Conservation (phyloP, 768 basidiomycete species). For the Pulveroboletus frians region DNA sequence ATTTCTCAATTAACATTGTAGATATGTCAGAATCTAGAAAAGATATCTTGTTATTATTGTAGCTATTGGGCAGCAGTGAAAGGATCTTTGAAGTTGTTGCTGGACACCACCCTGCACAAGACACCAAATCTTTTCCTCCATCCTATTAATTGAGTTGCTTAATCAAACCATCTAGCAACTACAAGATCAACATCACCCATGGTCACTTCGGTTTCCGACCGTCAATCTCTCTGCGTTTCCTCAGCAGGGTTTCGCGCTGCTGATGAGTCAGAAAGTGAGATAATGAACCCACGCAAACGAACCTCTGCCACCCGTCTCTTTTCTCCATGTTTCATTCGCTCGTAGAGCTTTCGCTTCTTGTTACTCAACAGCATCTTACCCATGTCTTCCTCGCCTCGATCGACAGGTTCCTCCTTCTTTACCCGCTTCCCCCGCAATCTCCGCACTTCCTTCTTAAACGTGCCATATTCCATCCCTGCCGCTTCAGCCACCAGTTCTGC, state of each 20-base stretch:
- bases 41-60: not conserved
- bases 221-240: slow-evolving; percentile 50
- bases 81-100: too few species aligned
- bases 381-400: slow-evolving; percentile 68
- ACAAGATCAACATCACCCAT: not conserved
- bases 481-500: slow-evolving; percentile 93
- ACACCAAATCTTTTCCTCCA: too few species aligned
- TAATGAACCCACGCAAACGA: slow-evolving; percentile 25
- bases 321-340: slow-evolving; percentile 87
- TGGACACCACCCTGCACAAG: too few species aligned
- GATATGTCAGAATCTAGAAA: not conserved
- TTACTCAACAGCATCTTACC: slow-evolving; percentile 98
- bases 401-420: slow-evolving; percentile 33
- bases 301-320: slow-evolving; percentile 77
- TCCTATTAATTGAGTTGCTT: slow-evolving; percentile 2
- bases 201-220: slow-evolving; percentile 30
- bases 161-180: slow-evolving; percentile 1
- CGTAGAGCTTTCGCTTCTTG: slow-evolving; percentile 88
- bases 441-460: slow-evolving; percentile 72
- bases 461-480: slow-evolving; percentile 72
- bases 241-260: slow-evolving; percentile 59
- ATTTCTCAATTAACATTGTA: not conserved
- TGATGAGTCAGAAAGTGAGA: slow-evolving; percentile 8
- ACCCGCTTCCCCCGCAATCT: slow-evolving; percentile 46
- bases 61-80: too few species aligned